A percentile compares a stretch with the other conserved stretches of the same genome.
phyloP scores from a whole-genome alignment of 2,329 filamentous ascomycete species.

The Penicillium sp. region DNA sequence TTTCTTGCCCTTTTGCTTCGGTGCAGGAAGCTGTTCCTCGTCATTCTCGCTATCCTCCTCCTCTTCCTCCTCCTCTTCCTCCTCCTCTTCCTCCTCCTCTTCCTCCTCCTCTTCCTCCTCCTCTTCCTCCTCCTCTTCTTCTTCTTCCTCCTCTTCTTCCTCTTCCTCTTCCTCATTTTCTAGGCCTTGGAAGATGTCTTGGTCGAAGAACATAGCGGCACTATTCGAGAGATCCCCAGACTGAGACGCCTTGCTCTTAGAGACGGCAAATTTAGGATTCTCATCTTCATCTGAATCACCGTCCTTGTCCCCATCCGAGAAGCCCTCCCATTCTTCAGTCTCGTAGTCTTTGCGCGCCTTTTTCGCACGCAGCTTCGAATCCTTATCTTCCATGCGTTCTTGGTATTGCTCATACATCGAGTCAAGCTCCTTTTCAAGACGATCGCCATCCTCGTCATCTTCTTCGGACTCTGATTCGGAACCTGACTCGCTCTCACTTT shows the following conservation, averaged over 20 bases:
- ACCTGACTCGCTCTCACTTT: constrained; percentile 60
- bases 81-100: constrained; percentile 35
- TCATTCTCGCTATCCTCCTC: constrained; percentile 19
- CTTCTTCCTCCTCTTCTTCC: constrained; percentile 42
- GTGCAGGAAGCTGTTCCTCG: constrained; percentile 12
- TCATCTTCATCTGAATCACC: constrained; percentile 60
- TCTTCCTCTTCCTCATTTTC: constrained; percentile 62
- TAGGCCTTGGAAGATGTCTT: constrained; percentile 88
- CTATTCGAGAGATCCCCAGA: constrained; percentile 69
- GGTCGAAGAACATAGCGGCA: constrained; percentile 85
- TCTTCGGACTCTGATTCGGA: constrained; percentile 58
- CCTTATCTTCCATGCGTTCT: constrained; percentile 71
- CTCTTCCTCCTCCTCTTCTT: constrained; percentile 26
- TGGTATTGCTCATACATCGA: constrained; percentile 82
- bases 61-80: constrained; percentile 24
- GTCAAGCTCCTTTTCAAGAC: constrained; percentile 80
- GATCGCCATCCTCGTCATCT: constrained; percentile 75
- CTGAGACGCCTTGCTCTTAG: constrained; percentile 34
- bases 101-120: constrained; percentile 39
- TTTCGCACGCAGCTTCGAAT: constrained; percentile 89
- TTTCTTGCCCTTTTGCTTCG: constrained; percentile 28
- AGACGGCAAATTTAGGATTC: constrained; percentile 20
- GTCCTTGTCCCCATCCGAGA: constrained; percentile 65
- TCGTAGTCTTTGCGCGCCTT: constrained; percentile 76
- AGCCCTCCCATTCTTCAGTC: constrained; percentile 88